phyloP scores from a whole-genome alignment of 2,329 filamentous ascomycete species.

The Epichloe bromicola region DNA sequence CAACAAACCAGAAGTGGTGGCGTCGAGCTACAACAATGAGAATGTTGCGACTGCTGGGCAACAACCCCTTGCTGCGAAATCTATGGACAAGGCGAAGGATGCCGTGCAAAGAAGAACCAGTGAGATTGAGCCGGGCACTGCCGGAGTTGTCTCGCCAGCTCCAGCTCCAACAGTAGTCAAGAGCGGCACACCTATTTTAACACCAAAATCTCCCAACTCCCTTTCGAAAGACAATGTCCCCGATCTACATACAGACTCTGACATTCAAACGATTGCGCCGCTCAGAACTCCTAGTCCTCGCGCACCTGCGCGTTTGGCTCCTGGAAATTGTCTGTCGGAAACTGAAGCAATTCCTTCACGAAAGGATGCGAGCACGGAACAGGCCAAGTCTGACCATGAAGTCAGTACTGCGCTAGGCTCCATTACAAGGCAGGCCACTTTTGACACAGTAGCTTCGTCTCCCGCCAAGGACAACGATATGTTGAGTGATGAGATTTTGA shows the following conservation, averaged over 20 bases:
- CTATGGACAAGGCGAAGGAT: background rate
- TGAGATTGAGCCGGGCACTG: background rate
- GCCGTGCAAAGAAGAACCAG: background rate
- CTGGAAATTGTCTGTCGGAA: background rate
- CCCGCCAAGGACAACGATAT: conserved; percentile 58
- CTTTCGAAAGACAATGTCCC: conserved; percentile 4
- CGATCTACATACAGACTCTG: conserved; percentile 4
- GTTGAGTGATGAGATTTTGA: conserved; percentile 62
- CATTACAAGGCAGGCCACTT: conserved; percentile 29
- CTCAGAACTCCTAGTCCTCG: conserved; percentile 22
- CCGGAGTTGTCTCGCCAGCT: background rate
- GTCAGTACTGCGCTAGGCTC: conserved; percentile 20
- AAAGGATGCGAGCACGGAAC: conserved; percentile 17
- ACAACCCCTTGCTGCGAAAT: background rate
- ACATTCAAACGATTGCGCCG: conserved; percentile 14
- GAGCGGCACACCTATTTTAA: background rate
- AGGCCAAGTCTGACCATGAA: conserved; percentile 5
- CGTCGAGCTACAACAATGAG: background rate
- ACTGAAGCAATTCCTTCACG: conserved; percentile 22
- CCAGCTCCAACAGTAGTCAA: background rate
- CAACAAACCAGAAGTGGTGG: background rate
- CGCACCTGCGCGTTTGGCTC: background rate
- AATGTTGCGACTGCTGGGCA: background rate
- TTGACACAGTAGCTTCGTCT: conserved; percentile 36
- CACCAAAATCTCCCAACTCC: background rate